Percentiles rank a stretch among this genome's conserved stretches.
phyloP scores from a whole-genome alignment of 1,284 basidiomycete genomes.

The Coniferiporia sulphurascens region DNA sequence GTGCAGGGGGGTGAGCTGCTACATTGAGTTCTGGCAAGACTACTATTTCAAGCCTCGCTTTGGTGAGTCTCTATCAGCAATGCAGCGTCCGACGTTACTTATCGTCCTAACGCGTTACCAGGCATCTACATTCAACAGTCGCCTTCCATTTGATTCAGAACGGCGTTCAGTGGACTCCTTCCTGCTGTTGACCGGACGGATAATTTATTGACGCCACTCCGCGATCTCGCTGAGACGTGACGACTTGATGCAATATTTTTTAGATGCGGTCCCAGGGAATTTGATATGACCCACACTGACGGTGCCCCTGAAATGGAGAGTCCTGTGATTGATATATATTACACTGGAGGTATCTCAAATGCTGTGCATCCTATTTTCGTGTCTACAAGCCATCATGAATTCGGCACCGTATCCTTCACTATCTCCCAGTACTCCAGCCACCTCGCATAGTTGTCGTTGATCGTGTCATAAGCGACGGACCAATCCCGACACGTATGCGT shows the following conservation, averaged over 20 bases:
- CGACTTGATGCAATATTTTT: no score
- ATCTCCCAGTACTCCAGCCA: conserved; percentile 17
- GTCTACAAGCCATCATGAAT: neutral
- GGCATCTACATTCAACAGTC: conserved; percentile 17
- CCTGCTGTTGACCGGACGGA: neutral
- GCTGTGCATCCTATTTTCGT: neutral
- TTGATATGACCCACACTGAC: no score
- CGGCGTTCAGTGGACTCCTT: neutral
- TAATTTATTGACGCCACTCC: neutral
- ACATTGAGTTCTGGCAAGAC: conserved; percentile 17
- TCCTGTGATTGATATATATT: no score
- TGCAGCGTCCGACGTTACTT: neutral
- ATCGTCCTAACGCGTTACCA: neutral
- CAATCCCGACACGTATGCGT: conserved; percentile 18
- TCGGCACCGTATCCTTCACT: conserved; percentile 9
- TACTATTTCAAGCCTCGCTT: conserved; percentile 16
- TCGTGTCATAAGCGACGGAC: conserved; percentile 14
- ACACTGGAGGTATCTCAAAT: no score
- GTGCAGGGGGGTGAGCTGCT: conserved; percentile 11
- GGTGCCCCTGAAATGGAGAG: no score
- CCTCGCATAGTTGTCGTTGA: conserved; percentile 15
- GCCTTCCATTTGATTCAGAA: conserved; percentile 10
- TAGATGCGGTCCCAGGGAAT: no score
- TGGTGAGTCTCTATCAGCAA: conserved; percentile 1
- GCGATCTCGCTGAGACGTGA: no score